Evolutionary conservation across 148 eudicot species (phyloP).

Genomic region (Simmondsia chinensis): DNA sequence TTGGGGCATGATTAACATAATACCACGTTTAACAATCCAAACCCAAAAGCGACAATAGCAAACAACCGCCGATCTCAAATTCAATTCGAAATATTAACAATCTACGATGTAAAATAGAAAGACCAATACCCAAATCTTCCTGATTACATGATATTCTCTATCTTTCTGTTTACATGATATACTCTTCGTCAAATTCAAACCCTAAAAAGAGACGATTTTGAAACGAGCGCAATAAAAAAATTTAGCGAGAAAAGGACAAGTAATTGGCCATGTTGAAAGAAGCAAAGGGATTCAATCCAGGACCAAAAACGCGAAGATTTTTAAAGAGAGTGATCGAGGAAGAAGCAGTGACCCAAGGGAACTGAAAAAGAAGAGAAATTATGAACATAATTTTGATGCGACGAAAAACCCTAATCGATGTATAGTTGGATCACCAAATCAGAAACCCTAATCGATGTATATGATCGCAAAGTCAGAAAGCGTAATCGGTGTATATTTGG

Average conservation of each 20-base stretch:
- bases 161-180: slow-evolving; percentile 10
- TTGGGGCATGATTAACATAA: slow-evolving; percentile 19
- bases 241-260: slow-evolving; percentile 52
- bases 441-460: slow-evolving; percentile 16
- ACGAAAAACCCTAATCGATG: slow-evolving; percentile 16
- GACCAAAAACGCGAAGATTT: slow-evolving; percentile 70
- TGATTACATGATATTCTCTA: too few species aligned
- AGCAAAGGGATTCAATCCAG: slow-evolving; percentile 80
- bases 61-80: slow-evolving; percentile 8
- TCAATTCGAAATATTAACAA: too few species aligned
- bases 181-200: not conserved
- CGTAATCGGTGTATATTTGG: too few species aligned
- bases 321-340: slow-evolving; percentile 18
- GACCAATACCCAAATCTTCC: too few species aligned
- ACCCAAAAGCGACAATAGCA: not conserved
- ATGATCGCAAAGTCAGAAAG: too few species aligned
- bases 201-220: not conserved
- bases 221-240: not conserved
- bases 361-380: slow-evolving; percentile 14
- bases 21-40: slow-evolving; percentile 2
- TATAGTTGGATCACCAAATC: not conserved
- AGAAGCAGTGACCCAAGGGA: slow-evolving; percentile 20
- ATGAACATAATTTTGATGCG: slow-evolving; percentile 17
- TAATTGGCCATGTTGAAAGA: slow-evolving; percentile 65
- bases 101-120: too few species aligned